phyloP scores from a whole-genome alignment of 768 basidiomycete species.

The Russula dissimulans region DNA sequence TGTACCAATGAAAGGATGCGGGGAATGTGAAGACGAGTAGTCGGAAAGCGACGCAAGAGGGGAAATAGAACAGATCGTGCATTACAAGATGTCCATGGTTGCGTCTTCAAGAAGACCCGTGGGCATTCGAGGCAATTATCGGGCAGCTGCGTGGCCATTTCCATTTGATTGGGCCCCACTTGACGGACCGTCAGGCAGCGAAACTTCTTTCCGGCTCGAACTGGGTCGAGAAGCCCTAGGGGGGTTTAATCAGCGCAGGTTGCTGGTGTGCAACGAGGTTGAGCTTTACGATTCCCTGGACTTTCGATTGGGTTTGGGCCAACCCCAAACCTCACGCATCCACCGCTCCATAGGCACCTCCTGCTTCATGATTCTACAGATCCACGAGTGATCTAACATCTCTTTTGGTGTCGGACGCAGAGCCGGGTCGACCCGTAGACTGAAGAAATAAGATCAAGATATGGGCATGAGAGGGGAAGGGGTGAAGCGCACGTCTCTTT shows the following conservation, averaged over 20 bases:
- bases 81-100: constrained; percentile 6
- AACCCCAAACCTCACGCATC: constrained; percentile 80
- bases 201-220: constrained; percentile 25
- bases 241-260: constrained; percentile 6
- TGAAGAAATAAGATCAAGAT: constrained; percentile 24
- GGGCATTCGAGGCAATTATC: constrained; percentile 13
- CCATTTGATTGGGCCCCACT: neutral
- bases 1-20: constrained; percentile 5
- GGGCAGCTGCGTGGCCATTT: constrained; percentile 1
- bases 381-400: constrained; percentile 80
- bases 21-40: neutral
- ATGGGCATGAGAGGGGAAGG: constrained; percentile 5
- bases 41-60: constrained; percentile 3
- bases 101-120: neutral
- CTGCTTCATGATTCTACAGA: constrained; percentile 62
- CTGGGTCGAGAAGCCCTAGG: constrained; percentile 25
- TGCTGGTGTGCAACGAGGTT: constrained; percentile 3
- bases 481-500: constrained; percentile 56
- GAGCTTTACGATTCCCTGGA: constrained; percentile 25
- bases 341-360: constrained; percentile 86
- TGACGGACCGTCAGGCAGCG: neutral
- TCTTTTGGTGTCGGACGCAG: constrained; percentile 74
- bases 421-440: constrained; percentile 59
- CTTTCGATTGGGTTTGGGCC: constrained; percentile 40
- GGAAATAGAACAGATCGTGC: constrained; percentile 13